These are phyloP conservation scores for Sporobolomyces pararoseus DNA, from an alignment of 768 basidiomycete species.

Conservation along the genomic window DNA sequence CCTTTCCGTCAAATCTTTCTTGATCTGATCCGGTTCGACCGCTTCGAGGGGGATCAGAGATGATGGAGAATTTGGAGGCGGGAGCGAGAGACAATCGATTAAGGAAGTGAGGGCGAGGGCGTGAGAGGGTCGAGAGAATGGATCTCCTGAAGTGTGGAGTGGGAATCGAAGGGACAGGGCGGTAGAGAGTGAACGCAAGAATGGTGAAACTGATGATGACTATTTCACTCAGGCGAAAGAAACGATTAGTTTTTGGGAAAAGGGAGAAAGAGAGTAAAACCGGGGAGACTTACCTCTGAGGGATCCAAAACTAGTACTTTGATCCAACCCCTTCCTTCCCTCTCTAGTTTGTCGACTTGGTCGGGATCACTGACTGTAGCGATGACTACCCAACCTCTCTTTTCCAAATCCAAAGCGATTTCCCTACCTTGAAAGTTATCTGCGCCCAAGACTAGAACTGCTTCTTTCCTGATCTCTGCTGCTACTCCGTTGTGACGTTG, in stretches of 20 bases:
- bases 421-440: constrained; percentile 51
- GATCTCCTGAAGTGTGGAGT: constrained; percentile 71
- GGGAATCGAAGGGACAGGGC: constrained; percentile 79
- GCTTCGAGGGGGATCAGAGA: constrained; percentile 39
- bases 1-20: constrained; percentile 20
- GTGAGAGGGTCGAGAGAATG: constrained; percentile 65
- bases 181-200: constrained; percentile 74
- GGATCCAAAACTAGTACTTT: constrained; percentile 78
- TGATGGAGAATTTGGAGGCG: background rate
- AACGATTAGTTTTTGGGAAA: background rate
- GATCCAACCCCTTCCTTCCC: constrained; percentile 66
- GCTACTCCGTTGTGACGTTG: constrained; percentile 8
- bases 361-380: constrained; percentile 69
- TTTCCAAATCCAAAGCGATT: constrained; percentile 68
- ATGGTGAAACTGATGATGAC: constrained; percentile 68
- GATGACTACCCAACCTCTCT: constrained; percentile 76
- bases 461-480: constrained; percentile 40
- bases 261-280: background rate
- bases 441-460: constrained; percentile 67
- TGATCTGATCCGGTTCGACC: constrained; percentile 11
- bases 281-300: constrained; percentile 60
- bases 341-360: constrained; percentile 64
- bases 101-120: constrained; percentile 61
- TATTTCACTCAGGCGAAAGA: constrained; percentile 45
- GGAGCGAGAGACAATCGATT: constrained; percentile 64